Percentiles rank a stretch among this genome's conserved stretches.
phyloP scores from a whole-genome alignment of 1,139 yeast species.

The Dujonia santamariae region DNA sequence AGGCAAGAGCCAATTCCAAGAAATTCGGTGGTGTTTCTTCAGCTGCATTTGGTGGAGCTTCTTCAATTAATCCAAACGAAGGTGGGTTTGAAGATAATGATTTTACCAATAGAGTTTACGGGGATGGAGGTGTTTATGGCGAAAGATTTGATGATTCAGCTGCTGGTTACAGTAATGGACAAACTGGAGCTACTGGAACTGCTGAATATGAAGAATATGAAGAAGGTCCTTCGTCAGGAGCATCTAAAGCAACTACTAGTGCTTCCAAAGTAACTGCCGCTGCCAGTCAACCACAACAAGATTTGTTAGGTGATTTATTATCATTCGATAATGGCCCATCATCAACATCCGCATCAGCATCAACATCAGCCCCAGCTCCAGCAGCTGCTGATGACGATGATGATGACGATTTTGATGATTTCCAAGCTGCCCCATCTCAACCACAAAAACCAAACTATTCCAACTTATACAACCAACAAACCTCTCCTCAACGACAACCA shows the following conservation, averaged over 20 bases:
- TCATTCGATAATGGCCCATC: constrained; percentile 40
- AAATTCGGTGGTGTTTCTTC: constrained; percentile 73
- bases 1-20: constrained; percentile 79
- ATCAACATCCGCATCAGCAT: constrained; percentile 18
- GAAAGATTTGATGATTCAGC: constrained; percentile 62
- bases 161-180: constrained; percentile 38
- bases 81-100: constrained; percentile 48
- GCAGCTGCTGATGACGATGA: constrained; percentile 45
- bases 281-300: constrained; percentile 32
- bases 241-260: constrained; percentile 39
- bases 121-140: constrained; percentile 80
- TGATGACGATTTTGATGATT: constrained; percentile 92
- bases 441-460: constrained; percentile 32
- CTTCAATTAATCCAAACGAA: constrained; percentile 35
- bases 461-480: constrained; percentile 31
- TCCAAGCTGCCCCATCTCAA: constrained; percentile 72
- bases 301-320: constrained; percentile 54
- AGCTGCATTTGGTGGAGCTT: constrained; percentile 49
- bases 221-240: constrained; percentile 32
- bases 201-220: constrained; percentile 74
- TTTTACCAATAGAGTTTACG: constrained; percentile 59
- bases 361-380: constrained; percentile 13
- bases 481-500: constrained; percentile 19
- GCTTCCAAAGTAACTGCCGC: constrained; percentile 43
- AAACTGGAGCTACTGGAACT: constrained; percentile 31